Percentiles rank a stretch among this genome's conserved stretches.
These are phyloP conservation scores for Blastomyces parvus DNA, from an alignment of 2,329 filamentous ascomycete genomes.

Conservation along the genomic window DNA sequence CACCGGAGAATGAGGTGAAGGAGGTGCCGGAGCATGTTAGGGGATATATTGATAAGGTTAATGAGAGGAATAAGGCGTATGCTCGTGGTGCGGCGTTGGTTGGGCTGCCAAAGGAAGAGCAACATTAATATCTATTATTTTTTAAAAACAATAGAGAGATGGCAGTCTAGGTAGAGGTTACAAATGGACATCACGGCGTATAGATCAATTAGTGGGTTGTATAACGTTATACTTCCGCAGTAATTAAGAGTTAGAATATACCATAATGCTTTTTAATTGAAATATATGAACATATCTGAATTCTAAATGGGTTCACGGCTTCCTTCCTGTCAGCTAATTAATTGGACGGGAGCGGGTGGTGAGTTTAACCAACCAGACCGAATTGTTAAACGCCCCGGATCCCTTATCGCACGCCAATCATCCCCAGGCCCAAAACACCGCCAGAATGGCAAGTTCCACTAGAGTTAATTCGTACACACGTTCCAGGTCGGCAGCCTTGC, in stretches of 20 bases:
- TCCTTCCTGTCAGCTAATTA: background rate
- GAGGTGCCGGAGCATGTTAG: conserved; percentile 54
- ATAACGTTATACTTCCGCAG: background rate
- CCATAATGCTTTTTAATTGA: background rate
- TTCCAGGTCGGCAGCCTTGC: too few species aligned
- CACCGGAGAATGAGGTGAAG: conserved; percentile 49
- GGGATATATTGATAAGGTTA: conserved; percentile 43
- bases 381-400: too few species aligned
- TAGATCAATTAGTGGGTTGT: background rate
- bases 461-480: too few species aligned
- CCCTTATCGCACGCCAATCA: too few species aligned
- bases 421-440: too few species aligned
- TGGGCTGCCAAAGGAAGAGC: background rate
- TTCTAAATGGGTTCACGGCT: background rate
- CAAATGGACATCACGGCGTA: background rate
- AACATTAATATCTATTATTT: background rate
- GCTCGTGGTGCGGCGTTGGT: conserved; percentile 20
- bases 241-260: background rate
- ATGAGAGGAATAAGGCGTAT: conserved; percentile 36
- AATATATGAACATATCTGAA: background rate
- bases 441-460: too few species aligned
- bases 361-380: too few species aligned
- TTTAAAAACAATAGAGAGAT: background rate
- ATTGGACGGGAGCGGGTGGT: too few species aligned
- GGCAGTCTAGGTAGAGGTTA: background rate